Conservation (phyloP, 179 eudicot genomes). For the Vitellaria paradoxa region DNA sequence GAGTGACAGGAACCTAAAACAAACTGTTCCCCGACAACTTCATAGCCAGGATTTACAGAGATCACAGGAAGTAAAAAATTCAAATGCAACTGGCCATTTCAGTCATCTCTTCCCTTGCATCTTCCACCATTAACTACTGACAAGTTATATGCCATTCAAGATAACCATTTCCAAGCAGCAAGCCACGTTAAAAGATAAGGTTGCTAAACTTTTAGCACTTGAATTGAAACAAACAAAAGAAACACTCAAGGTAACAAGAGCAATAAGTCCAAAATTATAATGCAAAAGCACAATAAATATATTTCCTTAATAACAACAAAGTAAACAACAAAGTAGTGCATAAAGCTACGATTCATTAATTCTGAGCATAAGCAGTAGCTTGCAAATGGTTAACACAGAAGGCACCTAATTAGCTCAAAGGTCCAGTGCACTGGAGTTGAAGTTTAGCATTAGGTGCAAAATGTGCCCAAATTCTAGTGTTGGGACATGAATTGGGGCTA, state of each 20-base stretch:
- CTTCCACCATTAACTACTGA: neutral
- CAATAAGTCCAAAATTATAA: neutral
- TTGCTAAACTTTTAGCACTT: neutral
- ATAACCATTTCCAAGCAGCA: neutral
- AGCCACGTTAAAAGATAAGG: neutral
- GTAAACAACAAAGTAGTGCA: neutral
- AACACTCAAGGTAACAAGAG: neutral
- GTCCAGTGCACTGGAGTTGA: neutral
- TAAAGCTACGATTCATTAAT: neutral
- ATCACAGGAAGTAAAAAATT: no score
- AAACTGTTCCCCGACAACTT: neutral
- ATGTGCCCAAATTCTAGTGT: no score
- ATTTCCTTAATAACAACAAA: neutral
- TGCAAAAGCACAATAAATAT: neutral
- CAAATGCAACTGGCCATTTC: neutral
- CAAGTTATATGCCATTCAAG: neutral
- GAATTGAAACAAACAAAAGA: slow-evolving; percentile 1
- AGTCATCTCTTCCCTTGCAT: neutral
- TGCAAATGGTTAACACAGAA: neutral
- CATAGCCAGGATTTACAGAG: neutral
- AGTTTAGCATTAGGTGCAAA: neutral
- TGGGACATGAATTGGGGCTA: no score
- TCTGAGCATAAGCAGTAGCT: neutral
- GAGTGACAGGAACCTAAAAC: neutral
- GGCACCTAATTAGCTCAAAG: neutral